Conservation (phyloP, 495 filamentous ascomycete genomes). For the Xylaria venustula region DNA sequence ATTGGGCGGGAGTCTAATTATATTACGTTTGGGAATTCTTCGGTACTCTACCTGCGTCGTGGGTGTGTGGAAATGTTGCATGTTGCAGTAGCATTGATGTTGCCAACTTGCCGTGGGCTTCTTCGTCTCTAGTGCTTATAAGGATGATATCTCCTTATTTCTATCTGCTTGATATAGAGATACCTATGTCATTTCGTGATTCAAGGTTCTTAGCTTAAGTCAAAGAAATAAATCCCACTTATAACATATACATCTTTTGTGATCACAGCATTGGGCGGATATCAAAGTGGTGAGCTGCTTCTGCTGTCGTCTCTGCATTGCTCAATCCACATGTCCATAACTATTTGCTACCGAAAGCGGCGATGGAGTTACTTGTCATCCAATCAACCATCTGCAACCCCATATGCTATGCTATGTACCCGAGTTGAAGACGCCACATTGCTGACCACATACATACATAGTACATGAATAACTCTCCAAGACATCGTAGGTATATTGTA, state of each 20-base stretch:
- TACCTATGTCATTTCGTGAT: too few species aligned
- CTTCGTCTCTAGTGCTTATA: too few species aligned
- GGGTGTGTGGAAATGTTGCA: not conserved
- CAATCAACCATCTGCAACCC: not conserved
- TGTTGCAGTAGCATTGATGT: not conserved
- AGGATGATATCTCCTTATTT: too few species aligned
- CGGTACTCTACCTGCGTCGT: not conserved
- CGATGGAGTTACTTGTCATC: not conserved
- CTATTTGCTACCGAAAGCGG: constrained; percentile 3
- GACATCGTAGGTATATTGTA: too few species aligned
- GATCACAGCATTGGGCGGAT: too few species aligned
- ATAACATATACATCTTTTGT: too few species aligned
- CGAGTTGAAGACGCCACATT: not conserved
- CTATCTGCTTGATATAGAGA: too few species aligned
- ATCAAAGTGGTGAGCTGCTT: not conserved
- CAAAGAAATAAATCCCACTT: too few species aligned
- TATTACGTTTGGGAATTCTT: constrained; percentile 10
- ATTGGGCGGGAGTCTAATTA: not conserved
- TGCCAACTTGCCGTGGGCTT: not conserved
- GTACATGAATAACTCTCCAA: too few species aligned
- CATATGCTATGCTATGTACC: too few species aligned
- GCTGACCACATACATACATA: not conserved
- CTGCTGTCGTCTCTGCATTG: not conserved
- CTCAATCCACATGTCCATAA: not conserved
- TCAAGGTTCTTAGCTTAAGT: too few species aligned